These are phyloP conservation scores for Stellera chamaejasme DNA, from an alignment of 345 rosid species.

Conservation along the genomic window DNA sequence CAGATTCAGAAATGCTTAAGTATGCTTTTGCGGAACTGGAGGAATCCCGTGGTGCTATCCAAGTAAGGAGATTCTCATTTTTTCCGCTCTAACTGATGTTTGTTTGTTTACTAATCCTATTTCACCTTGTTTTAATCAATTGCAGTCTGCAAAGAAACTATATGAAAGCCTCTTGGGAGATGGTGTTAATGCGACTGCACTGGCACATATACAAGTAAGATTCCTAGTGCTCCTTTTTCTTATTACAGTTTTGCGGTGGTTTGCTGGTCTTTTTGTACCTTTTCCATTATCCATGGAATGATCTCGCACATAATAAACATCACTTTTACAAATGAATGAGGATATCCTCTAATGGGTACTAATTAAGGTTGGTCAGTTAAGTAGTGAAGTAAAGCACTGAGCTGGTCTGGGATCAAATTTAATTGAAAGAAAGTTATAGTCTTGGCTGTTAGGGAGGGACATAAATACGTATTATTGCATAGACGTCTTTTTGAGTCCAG, in stretches of 20 bases:
- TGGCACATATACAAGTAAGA: constrained; percentile 85
- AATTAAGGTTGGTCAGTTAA: too few relatives aligned
- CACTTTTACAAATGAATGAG: too few relatives aligned
- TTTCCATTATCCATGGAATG: too few relatives aligned
- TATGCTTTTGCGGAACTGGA: constrained; percentile 95
- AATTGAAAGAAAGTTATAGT: too few relatives aligned
- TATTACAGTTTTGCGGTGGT: not conserved
- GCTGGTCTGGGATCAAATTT: too few relatives aligned
- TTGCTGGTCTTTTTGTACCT: not conserved
- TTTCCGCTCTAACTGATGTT: not conserved
- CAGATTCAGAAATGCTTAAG: constrained; percentile 84
- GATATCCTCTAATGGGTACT: too few relatives aligned
- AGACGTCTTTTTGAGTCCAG: too few relatives aligned
- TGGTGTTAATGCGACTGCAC: constrained; percentile 46
- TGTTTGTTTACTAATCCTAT: constrained; percentile 8
- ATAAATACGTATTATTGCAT: too few relatives aligned
- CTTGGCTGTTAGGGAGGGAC: too few relatives aligned
- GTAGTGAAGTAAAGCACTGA: too few relatives aligned
- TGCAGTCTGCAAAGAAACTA: constrained; percentile 78
- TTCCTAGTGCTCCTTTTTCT: not conserved
- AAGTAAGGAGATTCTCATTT: constrained; percentile 27
- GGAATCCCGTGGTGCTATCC: constrained; percentile 86
- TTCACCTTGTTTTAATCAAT: constrained; percentile 12
- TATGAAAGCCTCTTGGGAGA: constrained; percentile 70
- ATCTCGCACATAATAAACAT: too few relatives aligned